Base-by-base conservation (phyloP, 768 basidiomycete species). In the Trametes coccinea region DNA sequence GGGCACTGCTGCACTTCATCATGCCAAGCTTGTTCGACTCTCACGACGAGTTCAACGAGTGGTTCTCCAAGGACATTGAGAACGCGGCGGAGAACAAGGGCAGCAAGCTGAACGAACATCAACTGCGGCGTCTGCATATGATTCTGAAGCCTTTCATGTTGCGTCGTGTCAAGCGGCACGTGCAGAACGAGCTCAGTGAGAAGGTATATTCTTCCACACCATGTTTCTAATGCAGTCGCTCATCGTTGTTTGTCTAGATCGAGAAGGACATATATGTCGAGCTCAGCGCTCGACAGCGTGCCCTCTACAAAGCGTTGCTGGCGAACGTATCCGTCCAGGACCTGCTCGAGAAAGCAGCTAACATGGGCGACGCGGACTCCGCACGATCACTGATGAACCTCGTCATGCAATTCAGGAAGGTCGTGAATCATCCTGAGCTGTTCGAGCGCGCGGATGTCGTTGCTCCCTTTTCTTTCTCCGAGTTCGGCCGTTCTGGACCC, bases 351-450 rank as follows among this genome's bases (percentile, higher is more conserved):
- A 95, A 97, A 73, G 95, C 97, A 9, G 88, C 92, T 3, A 92
- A 92, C 66, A 86, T 93, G 61, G 91, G 93, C 14, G 93, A 96
- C 68, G 91, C 86, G 5, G 92, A 95, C 66, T 93, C 92, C 33
- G 93, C 95, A 53, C 88, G 93, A 55, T 93, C 94, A 6, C 78
- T 99, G 62, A 98, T 98, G 96, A 99, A 98, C 75, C 83, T 99
- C 62, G 97, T 99, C 63, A 99, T 99, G 97, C 97, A 99, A 73
- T 98, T 98, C 81, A 88, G 97, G 67, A 99, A 99, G 81, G 93
- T 96, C 64, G 98, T 96, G 81, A 98, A 98, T 69, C 97, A 99
- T 67, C 97, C 97, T 0, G 96, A 98, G 72, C 82, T 99, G 31
- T 99, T 99, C 72, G 95, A 98, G 73, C 86, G 97, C 14, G 95